Evolutionary conservation across 768 basidiomycete genomes (phyloP).

Genomic region (Sporobolomyces pararoseus): DNA sequence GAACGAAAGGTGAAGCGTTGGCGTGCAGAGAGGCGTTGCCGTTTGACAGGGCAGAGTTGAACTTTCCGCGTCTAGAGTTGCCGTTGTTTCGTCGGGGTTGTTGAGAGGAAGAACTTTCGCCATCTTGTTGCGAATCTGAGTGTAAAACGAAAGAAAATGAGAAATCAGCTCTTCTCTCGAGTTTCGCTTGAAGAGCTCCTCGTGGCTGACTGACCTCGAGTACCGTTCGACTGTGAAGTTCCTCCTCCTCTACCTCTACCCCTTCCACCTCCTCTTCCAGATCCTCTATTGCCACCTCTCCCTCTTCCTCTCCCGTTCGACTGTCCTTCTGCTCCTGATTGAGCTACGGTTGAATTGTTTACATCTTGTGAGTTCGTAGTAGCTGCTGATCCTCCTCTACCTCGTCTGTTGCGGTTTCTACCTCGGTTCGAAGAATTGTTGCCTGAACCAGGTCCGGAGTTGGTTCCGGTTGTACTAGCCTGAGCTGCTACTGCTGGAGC

Average conservation of each 20-base stretch:
- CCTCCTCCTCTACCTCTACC: conserved; percentile 14
- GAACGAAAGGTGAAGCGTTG: conserved; percentile 15
- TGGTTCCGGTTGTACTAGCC: neutral
- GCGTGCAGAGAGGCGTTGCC: conserved; percentile 10
- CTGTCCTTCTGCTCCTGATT: neutral
- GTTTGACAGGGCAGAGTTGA: conserved; percentile 29
- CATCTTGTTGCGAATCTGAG: neutral
- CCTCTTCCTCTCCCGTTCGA: conserved; percentile 6
- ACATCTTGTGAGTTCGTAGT: neutral
- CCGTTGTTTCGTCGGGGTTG: neutral
- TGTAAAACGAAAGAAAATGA: neutral
- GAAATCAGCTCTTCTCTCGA: neutral
- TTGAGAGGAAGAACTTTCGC: neutral
- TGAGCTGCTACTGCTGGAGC: neutral
- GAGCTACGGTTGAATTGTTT: neutral
- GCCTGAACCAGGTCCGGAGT: neutral
- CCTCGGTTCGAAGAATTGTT: neutral
- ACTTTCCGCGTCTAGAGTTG: conserved; percentile 18
- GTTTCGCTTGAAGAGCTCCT: neutral
- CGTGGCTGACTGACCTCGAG: neutral
- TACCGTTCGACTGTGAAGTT: neutral
- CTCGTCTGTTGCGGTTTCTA: conserved; percentile 6
- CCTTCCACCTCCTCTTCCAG: neutral
- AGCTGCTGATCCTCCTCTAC: neutral
- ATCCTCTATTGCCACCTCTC: conserved; percentile 8